Evolutionary conservation across 371 early-diverging fungal species (phyloP).

Genomic region (Mucor racemosus): DNA sequence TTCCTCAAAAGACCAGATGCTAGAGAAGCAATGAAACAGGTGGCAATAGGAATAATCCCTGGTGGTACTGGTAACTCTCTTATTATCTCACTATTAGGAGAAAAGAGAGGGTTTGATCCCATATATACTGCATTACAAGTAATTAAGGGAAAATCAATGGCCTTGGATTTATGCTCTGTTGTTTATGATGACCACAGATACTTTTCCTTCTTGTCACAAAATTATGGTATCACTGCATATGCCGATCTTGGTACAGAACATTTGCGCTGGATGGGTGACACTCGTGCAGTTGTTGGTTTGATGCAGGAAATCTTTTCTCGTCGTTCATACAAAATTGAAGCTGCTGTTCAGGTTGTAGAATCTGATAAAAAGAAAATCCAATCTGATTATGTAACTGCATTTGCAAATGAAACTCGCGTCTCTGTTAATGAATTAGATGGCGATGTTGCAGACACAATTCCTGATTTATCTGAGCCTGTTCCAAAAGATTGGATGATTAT

Average conservation of each 20-base stretch:
- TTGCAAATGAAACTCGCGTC: neutral
- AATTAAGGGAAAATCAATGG: constrained; percentile 53
- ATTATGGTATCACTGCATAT: constrained; percentile 62
- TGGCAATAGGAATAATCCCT: constrained; percentile 71
- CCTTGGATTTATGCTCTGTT: constrained; percentile 60
- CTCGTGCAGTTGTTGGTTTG: constrained; percentile 50
- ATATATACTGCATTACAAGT: constrained; percentile 55
- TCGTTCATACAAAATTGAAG: constrained; percentile 48
- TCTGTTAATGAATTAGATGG: neutral
- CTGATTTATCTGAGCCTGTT: constrained; percentile 38
- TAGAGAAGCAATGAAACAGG: constrained; percentile 46
- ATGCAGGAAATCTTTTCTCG: constrained; percentile 53
- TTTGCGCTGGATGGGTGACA: constrained; percentile 67
- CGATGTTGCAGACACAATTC: constrained; percentile 29
- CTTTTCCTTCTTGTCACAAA: constrained; percentile 64
- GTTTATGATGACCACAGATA: constrained; percentile 51
- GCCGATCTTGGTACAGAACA: constrained; percentile 64
- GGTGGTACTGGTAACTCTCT: constrained; percentile 70
- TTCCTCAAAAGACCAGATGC: constrained; percentile 71
- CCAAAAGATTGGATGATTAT: constrained; percentile 57
- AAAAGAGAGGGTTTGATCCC: constrained; percentile 53
- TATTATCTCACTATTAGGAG: constrained; percentile 58
- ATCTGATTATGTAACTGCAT: constrained; percentile 12
- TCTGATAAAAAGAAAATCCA: constrained; percentile 45
- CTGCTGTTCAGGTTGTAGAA: constrained; percentile 53